phyloP scores from a whole-genome alignment of 495 filamentous ascomycete species.

The Xylaria nigripes region DNA sequence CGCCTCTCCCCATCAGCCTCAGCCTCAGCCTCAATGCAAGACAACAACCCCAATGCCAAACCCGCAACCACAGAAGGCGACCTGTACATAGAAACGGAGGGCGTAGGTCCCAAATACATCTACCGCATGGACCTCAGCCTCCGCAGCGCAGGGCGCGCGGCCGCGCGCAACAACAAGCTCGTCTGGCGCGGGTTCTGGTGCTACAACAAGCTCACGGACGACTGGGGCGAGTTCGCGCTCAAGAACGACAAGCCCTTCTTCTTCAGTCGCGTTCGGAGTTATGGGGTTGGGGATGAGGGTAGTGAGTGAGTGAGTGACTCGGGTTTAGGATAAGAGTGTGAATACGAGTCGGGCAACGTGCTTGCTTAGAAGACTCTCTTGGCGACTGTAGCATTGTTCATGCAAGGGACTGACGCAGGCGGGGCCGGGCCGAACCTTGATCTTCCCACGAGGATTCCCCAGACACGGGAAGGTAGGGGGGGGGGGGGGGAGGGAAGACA shows the following conservation, averaged over 20 bases:
- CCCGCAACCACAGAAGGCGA: constrained; percentile 48
- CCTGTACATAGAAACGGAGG: constrained; percentile 80
- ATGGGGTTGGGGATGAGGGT: constrained; percentile 39
- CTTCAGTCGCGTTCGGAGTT: constrained; percentile 78
- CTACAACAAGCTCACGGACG: constrained; percentile 81
- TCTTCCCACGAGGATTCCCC: no score
- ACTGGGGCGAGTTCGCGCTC: constrained; percentile 78
- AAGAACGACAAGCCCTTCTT: constrained; percentile 80
- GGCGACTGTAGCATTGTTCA: no score
- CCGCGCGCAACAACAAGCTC: constrained; percentile 68
- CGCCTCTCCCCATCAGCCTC: constrained; percentile 17
- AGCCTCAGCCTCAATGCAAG: background rate
- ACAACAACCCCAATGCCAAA: background rate
- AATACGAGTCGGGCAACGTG: no score
- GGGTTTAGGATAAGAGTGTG: no score
- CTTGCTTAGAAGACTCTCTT: no score
- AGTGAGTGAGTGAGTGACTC: background rate
- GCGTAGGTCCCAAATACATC: constrained; percentile 61
- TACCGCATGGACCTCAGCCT: constrained; percentile 72
- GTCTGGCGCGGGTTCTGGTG: constrained; percentile 87
- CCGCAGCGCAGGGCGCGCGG: constrained; percentile 43
- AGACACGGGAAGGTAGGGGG: no score
- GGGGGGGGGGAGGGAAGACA: no score
- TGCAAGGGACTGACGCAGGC: no score
- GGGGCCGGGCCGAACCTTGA: no score